These are phyloP conservation scores for Barbarea vulgaris DNA, from an alignment of 345 rosid genomes.

Conservation along the genomic window DNA sequence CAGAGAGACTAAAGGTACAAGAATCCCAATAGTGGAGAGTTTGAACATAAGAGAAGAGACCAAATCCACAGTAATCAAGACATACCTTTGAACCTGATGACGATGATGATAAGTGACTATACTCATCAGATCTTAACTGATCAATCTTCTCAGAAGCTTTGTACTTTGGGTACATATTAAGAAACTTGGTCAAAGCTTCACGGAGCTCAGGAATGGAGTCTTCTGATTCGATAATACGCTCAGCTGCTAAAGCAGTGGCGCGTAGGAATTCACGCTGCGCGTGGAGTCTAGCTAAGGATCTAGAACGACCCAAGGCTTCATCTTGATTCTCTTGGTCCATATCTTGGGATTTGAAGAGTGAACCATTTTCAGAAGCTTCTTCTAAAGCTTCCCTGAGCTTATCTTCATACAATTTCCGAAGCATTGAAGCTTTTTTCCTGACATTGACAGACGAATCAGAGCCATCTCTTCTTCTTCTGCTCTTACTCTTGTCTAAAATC, in stretches of 20 bases:
- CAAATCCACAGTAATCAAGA: slow-evolving; percentile 93
- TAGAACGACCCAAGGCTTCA: slow-evolving; percentile 61
- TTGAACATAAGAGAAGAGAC: slow-evolving; percentile 75
- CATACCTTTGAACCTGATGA: slow-evolving; percentile 62
- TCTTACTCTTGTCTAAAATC: slow-evolving; percentile 81
- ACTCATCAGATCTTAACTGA: slow-evolving; percentile 67
- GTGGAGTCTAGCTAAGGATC: slow-evolving; percentile 83
- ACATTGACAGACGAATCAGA: slow-evolving; percentile 56
- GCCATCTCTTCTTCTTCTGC: slow-evolving; percentile 65
- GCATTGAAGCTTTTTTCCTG: slow-evolving; percentile 51
- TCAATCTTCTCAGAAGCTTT: slow-evolving; percentile 70
- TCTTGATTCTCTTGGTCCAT: slow-evolving; percentile 58
- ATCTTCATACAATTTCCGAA: slow-evolving; percentile 75
- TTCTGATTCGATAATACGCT: slow-evolving; percentile 49
- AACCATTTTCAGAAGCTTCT: slow-evolving; percentile 89
- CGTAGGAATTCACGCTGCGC: slow-evolving; percentile 80
- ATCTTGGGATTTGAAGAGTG: slow-evolving; percentile 66
- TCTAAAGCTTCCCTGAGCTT: slow-evolving; percentile 83
- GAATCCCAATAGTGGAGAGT: slow-evolving; percentile 73
- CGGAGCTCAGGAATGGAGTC: slow-evolving; percentile 60
- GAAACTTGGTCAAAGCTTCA: slow-evolving; percentile 73
- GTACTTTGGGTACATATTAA: slow-evolving; percentile 80
- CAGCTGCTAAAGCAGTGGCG: slow-evolving; percentile 77
- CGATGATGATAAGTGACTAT: slow-evolving; percentile 52
- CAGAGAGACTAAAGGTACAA: slow-evolving; percentile 72